Percentiles rank a stretch among this genome's conserved stretches.
phyloP scores from a whole-genome alignment of 2,329 filamentous ascomycete species.

The Stenocarpella maydis region DNA sequence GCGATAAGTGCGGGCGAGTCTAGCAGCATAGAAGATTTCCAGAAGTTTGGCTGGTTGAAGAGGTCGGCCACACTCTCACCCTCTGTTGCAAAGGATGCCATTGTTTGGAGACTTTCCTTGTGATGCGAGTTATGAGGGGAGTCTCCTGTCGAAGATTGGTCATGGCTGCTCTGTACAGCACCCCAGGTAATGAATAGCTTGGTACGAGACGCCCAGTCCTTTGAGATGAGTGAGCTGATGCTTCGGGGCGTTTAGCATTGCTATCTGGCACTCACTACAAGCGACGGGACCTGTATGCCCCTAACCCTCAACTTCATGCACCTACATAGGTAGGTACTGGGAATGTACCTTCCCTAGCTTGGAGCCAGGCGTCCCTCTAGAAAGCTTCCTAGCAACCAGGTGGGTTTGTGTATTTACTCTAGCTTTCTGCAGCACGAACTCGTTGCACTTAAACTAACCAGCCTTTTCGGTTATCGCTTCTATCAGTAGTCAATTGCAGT shows the following conservation, averaged over 20 bases:
- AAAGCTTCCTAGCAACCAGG: background rate
- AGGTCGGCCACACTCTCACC: conserved; percentile 59
- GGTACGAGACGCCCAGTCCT: background rate
- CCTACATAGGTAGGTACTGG: too few relatives aligned
- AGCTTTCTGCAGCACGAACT: background rate
- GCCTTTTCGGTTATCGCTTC: background rate
- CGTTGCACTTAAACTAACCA: too few relatives aligned
- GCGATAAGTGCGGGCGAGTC: conserved; percentile 40
- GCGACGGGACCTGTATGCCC: background rate
- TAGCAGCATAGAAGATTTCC: conserved; percentile 62
- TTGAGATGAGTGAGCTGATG: background rate
- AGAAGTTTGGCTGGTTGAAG: conserved; percentile 71
- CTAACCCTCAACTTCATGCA: conserved; percentile 8
- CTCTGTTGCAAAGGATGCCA: conserved; percentile 44
- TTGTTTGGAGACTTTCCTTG: background rate
- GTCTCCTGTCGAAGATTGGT: background rate
- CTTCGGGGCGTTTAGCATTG: background rate
- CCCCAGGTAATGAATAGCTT: background rate
- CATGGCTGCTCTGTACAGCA: background rate
- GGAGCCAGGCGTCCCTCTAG: background rate
- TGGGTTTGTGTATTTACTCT: background rate
- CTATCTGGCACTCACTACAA: background rate
- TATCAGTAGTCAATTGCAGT: background rate
- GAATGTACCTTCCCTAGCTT: background rate
- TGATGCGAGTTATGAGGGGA: background rate